Percentiles rank a stretch among this genome's conserved stretches.
Evolutionary conservation across 2,329 filamentous ascomycete species (phyloP).

Genomic region (Hymenoscyphus repandus): DNA sequence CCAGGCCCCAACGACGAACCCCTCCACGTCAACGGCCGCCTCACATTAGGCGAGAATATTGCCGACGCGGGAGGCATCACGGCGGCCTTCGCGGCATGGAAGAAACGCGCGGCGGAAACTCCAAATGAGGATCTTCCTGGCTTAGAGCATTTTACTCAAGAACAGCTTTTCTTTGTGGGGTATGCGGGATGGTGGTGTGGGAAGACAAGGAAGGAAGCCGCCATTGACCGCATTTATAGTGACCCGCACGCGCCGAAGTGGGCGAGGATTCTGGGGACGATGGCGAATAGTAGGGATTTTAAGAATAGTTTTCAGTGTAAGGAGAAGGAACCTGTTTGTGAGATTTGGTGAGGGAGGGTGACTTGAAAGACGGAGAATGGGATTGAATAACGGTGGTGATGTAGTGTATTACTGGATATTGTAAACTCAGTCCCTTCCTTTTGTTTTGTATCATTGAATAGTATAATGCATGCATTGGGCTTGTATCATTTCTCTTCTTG

Average conservation of each 20-base stretch:
- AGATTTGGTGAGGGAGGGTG: constrained; percentile 57
- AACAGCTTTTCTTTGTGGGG: constrained; percentile 65
- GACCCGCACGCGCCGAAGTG: constrained; percentile 62
- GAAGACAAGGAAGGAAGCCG: constrained; percentile 54
- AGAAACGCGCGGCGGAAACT: constrained; percentile 47
- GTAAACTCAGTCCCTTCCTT: too few relatives aligned
- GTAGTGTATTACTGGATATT: too few relatives aligned
- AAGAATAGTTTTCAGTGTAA: constrained; percentile 62
- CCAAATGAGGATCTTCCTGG: constrained; percentile 53
- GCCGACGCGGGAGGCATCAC: constrained; percentile 64
- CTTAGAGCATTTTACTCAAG: constrained; percentile 55
- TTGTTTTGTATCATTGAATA: too few relatives aligned
- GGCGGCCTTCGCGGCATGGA: constrained; percentile 61
- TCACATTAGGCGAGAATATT: constrained; percentile 66
- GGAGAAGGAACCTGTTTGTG: constrained; percentile 59
- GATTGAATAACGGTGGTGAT: too few relatives aligned
- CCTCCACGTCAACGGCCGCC: constrained; percentile 56
- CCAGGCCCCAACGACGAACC: constrained; percentile 49
- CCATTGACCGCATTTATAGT: constrained; percentile 51
- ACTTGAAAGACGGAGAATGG: too few relatives aligned
- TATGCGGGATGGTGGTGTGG: constrained; percentile 64
- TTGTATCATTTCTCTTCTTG: too few relatives aligned
- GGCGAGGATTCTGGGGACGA: constrained; percentile 56
- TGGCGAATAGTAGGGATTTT: constrained; percentile 64
- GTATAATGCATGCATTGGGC: too few relatives aligned